Percentiles rank a stretch among this genome's conserved stretches.
Evolutionary conservation across 345 rosid genomes (phyloP).

Genomic region (Acer saccharum): DNA sequence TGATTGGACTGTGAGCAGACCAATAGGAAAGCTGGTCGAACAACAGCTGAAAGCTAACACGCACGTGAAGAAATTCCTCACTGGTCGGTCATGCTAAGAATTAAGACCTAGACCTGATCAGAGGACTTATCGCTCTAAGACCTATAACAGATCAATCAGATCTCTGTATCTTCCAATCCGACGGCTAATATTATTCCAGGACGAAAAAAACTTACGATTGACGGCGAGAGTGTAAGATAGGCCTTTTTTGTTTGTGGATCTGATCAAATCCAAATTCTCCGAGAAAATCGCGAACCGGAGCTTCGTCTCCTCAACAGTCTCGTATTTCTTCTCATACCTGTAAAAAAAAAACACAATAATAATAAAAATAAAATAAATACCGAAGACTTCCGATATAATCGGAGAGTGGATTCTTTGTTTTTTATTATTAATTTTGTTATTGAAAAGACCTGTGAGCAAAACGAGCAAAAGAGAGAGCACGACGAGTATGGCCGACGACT

Average conservation of each 20-base stretch:
- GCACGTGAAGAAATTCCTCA: not conserved
- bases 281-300: conserved; percentile 71
- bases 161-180: not conserved
- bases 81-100: not conserved
- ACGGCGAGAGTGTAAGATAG: conserved; percentile 69
- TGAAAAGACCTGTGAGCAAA: conserved; percentile 61
- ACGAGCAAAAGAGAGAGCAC: conserved; percentile 70
- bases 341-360: not conserved
- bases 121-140: not conserved
- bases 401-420: not conserved
- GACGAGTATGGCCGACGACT: conserved; percentile 62
- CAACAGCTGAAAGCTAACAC: not conserved
- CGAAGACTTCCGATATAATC: not conserved
- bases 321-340: conserved; percentile 77
- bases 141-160: not conserved
- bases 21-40: not conserved
- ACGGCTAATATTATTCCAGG: not conserved
- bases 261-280: conserved; percentile 70
- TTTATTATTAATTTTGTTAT: no score
- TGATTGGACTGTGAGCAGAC: not conserved
- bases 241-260: conserved; percentile 69
- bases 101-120: not conserved
- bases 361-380: not conserved
- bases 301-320: conserved; percentile 69
- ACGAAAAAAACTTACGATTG: conserved; percentile 53